Evolutionary conservation across 1,139 yeast genomes (phyloP).

Genomic region (Candida glucosophila): DNA sequence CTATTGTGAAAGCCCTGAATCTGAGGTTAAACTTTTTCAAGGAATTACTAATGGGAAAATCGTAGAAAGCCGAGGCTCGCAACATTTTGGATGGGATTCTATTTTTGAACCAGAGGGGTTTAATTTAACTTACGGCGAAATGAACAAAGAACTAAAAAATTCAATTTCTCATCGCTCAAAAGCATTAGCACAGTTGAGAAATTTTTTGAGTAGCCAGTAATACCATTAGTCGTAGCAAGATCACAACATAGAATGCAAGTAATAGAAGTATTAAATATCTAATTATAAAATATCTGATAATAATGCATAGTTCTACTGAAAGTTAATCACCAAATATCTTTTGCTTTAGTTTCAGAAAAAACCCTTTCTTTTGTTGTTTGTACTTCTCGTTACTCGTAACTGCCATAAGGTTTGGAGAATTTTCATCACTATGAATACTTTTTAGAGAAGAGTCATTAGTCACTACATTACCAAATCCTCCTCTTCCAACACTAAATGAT

Average conservation of each 20-base stretch:
- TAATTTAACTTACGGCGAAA: constrained; percentile 80
- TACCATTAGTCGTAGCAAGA: not conserved
- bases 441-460: constrained; percentile 8
- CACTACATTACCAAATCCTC: constrained; percentile 43
- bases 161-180: constrained; percentile 77
- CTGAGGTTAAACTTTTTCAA: constrained; percentile 65
- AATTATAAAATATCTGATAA: not conserved
- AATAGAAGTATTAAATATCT: constrained; percentile 4
- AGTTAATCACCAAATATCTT: constrained; percentile 18
- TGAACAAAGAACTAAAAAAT: constrained; percentile 71
- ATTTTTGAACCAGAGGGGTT: constrained; percentile 72
- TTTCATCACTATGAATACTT: constrained; percentile 6
- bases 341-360: no score
- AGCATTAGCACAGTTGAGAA: constrained; percentile 69
- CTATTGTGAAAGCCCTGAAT: constrained; percentile 75
- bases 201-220: constrained; percentile 32
- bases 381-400: constrained; percentile 16
- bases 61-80: constrained; percentile 70
- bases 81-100: constrained; percentile 92
- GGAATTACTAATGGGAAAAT: constrained; percentile 79
- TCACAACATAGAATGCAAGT: no score
- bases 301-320: not conserved
- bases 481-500: constrained; percentile 37
- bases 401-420: constrained; percentile 14
- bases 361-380: constrained; percentile 13